Conservation (phyloP, 768 basidiomycete species). For the Tylopilus felleus region DNA sequence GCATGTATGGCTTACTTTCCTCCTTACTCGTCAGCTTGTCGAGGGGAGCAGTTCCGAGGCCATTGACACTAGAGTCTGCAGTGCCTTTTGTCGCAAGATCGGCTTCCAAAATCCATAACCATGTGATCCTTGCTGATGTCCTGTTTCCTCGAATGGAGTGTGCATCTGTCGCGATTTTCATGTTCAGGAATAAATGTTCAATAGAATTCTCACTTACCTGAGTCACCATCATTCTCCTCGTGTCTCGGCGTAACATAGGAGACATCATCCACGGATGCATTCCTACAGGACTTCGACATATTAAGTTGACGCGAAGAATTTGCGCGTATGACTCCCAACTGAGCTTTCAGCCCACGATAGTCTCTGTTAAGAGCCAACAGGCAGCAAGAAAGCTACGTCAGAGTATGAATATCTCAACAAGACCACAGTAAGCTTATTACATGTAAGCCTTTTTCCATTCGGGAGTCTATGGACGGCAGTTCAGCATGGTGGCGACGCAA, state of each 20-base stretch:
- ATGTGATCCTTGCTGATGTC: not conserved
- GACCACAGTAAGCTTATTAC: conserved; percentile 8
- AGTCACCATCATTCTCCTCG: not conserved
- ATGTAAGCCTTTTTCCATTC: conserved; percentile 48
- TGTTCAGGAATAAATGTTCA: not conserved
- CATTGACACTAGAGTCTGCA: not conserved
- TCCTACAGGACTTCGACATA: conserved; percentile 1
- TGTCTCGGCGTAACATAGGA: not conserved
- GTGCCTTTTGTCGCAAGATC: not conserved
- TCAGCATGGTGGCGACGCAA: not conserved
- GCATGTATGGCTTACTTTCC: conserved; percentile 12
- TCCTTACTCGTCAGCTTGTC: not conserved
- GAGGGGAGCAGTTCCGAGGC: not conserved
- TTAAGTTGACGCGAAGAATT: conserved; percentile 20
- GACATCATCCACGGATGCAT: not conserved
- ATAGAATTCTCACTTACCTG: conserved; percentile 7
- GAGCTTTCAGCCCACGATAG: conserved; percentile 69
- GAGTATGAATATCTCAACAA: not conserved
- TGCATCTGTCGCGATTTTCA: not conserved
- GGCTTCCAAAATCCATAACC: not conserved
- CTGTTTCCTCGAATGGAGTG: not conserved
- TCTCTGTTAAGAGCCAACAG: conserved; percentile 42
- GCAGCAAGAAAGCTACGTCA: not conserved
- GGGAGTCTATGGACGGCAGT: conserved; percentile 46
- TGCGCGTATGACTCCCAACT: conserved; percentile 53